Evolutionary conservation across 805 yeast species (phyloP), one percentile per base, ranked within the genome.

Genomic region (Hanseniaspora thailandica): DNA sequence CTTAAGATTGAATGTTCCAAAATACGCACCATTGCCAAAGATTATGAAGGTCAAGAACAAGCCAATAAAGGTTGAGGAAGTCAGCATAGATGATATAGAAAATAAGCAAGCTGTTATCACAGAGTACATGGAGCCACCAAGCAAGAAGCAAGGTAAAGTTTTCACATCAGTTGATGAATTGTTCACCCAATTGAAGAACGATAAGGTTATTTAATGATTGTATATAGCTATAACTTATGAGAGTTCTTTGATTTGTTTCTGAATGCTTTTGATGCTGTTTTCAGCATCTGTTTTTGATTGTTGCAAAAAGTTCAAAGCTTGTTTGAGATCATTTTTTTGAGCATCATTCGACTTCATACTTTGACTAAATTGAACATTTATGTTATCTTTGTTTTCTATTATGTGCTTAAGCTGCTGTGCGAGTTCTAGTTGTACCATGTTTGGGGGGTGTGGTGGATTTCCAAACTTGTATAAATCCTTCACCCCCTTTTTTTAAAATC

Each of bases 21-120:
- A 97, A 62, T 93, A 87, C 63, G 96, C 95, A n/a, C 80, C 95
- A 13, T 75, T 93, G 64, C 97, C 96, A 56, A 93, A 90, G 68
- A 78, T 89, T 72, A 93, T 93, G 97, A 93, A 93, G 74, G 97
- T 97, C 54, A 93, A 93, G 75, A 89, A 89, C 79, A 89, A 87
- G 75, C 96, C 96, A 4, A 74, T 89, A 66, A 86, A 80, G 74
- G 78, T 63, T 66, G 78, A 68, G 69, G 76, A 71, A 67, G 68
- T 81, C 20, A 71, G 64, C n/a, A 56, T 61, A 17, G 94, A 85
- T 60, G 76, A 86, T 56, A 84, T 82, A n/a, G 75, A 84, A 33
- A 66, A 76, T 31, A 76, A 77, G 35, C 78, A 90, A 61, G 69
- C 89, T 56, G 81, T 85, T 64, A 73, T 81, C 2, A 63, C 86